phyloP scores from a whole-genome alignment of 225 moss, liverwort and hornwort genomes.

The Thuidium tamariscinum region DNA sequence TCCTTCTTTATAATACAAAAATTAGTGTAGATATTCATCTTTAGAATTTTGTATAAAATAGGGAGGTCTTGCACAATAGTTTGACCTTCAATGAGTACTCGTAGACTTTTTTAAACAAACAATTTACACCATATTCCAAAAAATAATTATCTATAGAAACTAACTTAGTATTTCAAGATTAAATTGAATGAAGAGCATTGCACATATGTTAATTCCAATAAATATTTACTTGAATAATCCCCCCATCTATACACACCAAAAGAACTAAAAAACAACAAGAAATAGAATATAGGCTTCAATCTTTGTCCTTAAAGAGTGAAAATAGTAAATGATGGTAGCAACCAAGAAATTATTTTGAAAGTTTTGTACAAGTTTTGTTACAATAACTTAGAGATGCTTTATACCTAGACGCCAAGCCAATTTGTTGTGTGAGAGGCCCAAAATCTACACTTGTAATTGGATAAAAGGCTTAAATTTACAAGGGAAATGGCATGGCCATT shows the following conservation, averaged over 20 bases:
- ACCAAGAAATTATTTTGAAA: neutral
- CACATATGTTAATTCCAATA: rapidly evolving
- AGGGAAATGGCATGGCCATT: too few species aligned
- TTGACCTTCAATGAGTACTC: neutral
- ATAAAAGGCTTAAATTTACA: neutral
- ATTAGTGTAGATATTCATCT: neutral
- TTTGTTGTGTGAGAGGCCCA: rapidly evolving
- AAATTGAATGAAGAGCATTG: neutral
- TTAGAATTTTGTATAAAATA: neutral
- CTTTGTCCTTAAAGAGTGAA: neutral
- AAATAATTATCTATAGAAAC: rapidly evolving
- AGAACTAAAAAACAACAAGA: neutral
- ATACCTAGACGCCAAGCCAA: rapidly evolving
- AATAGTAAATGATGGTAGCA: neutral
- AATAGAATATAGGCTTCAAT: rapidly evolving
- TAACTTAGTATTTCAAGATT: rapidly evolving
- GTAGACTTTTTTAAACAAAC: neutral
- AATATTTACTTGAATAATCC: neutral
- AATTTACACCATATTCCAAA: rapidly evolving
- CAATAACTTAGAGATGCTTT: neutral
- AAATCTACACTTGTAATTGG: neutral
- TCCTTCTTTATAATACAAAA: neutral
- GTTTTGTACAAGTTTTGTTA: neutral
- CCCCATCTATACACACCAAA: rapidly evolving
- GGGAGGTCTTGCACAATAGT: rapidly evolving